Base-by-base conservation (phyloP, 164 flowering plant species). In the Malania oleifera region DNA sequence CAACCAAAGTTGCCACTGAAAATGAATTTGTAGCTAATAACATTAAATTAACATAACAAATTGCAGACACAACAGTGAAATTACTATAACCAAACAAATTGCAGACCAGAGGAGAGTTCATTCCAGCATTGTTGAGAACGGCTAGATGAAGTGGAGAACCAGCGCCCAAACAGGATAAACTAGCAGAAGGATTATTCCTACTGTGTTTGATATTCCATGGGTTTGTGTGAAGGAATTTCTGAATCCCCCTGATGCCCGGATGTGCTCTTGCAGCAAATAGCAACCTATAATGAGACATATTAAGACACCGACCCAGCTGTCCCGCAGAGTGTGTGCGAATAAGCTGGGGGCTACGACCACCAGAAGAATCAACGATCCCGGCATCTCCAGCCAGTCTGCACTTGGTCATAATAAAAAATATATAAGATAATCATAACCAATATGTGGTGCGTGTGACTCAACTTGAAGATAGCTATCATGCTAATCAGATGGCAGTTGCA, bases 221-320 rank as follows among this genome's bases (percentile, higher is more conserved):
- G 57, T 66, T 65, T 73, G 75, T 0, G 96, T 87, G 73, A 90
- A 84, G 25, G 98, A 79, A 59, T 89, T 86, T 57, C 97, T 67
- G 74, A 93, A 89, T 44, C 97, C 97, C 28, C 98, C 97, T 12
- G 89, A 69, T 19, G 95, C 93, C 22, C 95, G 67, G 65, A 93
- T 87, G 79, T 93, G 98, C 62, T 90, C 97, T 74, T 93, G 98
- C 39, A 92, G 73, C 6, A 92, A 74, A 70, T 92, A 92, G 52
- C 93, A 84, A 7, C 82, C 96, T 27, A 89, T 84, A n/a, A 59
- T 1, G 1, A 92, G 78, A 50, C 90, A 78, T 19, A 92, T 72
- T 24, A 68, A 5, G 0, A 77, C 57, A 0, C 96, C 92, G 4
- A 80, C 54, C 87, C 78, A 78, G 65, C 70, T 63, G 29, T 60